Evolutionary conservation across 192 early-diverging fungal species (phyloP).

Genomic region (Phycomyces nitens): DNA sequence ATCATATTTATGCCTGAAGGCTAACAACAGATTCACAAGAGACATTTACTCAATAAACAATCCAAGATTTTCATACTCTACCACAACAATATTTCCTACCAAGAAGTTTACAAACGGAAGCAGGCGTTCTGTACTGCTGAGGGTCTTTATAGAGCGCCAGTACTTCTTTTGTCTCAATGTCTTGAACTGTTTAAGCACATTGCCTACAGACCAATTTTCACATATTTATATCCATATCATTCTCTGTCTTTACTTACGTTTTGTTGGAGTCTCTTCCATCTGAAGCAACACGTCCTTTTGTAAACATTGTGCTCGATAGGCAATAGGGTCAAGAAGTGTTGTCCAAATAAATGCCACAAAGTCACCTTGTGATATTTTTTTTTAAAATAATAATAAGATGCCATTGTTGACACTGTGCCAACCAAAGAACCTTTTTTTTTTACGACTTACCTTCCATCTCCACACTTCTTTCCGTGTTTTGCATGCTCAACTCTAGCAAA

Average conservation of each 20-base stretch:
- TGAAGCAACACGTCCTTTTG: slow-evolving; percentile 7
- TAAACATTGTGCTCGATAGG: slow-evolving; percentile 19
- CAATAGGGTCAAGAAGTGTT: slow-evolving; percentile 33
- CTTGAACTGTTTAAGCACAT: slow-evolving; percentile 29
- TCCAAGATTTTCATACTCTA: too few relatives aligned
- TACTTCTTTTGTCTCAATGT: slow-evolving; percentile 31
- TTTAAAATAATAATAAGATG: slow-evolving; percentile 3
- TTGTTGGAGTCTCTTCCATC: slow-evolving; percentile 18
- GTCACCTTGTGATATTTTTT: slow-evolving; percentile 14
- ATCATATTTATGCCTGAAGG: slow-evolving; percentile 12
- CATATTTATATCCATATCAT: background rate
- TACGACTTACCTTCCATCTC: slow-evolving; percentile 8
- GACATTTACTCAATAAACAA: too few relatives aligned
- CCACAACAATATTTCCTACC: slow-evolving; percentile 10
- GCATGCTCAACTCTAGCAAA: slow-evolving; percentile 28
- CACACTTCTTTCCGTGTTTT: slow-evolving; percentile 11
- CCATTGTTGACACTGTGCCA: background rate
- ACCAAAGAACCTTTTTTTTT: too few relatives aligned
- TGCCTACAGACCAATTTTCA: slow-evolving; percentile 7
- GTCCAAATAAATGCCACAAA: slow-evolving; percentile 29
- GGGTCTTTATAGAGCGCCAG: slow-evolving; percentile 30
- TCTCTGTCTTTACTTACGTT: slow-evolving; percentile 15
- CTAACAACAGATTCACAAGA: slow-evolving; percentile 3
- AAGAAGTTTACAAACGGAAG: slow-evolving; percentile 24
- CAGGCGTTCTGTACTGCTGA: slow-evolving; percentile 18